Percentiles rank a stretch among this genome's conserved stretches.
Conservation (phyloP, 768 basidiomycete genomes). For the Russula earlei region DNA sequence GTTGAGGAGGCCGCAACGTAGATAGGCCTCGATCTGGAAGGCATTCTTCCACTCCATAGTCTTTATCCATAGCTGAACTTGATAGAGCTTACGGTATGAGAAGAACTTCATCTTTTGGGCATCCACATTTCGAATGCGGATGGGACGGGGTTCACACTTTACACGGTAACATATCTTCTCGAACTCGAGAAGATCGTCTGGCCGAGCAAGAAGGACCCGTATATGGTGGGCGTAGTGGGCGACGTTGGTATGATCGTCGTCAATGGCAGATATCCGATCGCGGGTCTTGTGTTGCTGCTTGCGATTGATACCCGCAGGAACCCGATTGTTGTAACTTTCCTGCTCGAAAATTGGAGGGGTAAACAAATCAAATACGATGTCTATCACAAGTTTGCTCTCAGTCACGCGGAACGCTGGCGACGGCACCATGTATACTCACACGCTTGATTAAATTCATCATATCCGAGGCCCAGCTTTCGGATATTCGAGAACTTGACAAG, state of each 20-base stretch:
- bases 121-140: conserved; percentile 33
- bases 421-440: background rate
- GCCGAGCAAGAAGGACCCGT: conserved; percentile 48
- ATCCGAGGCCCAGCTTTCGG: conserved; percentile 14
- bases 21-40: conserved; percentile 66
- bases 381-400: background rate
- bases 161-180: conserved; percentile 43
- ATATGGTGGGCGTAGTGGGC: conserved; percentile 68
- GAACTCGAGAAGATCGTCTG: conserved; percentile 45
- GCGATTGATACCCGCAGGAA: conserved; percentile 33
- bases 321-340: conserved; percentile 45
- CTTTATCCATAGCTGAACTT: conserved; percentile 35
- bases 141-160: conserved; percentile 28
- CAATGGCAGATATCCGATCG: conserved; percentile 47
- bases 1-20: conserved; percentile 54
- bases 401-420: background rate
- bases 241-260: conserved; percentile 47
- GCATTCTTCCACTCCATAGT: conserved; percentile 55
- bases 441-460: background rate
- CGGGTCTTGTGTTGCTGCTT: conserved; percentile 35
- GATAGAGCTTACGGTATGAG: conserved; percentile 34
- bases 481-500: conserved; percentile 14
- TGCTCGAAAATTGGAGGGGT: conserved; percentile 54
- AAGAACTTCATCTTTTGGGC: conserved; percentile 46
- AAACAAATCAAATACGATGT: conserved; percentile 12